These are phyloP conservation scores for Pyrenopolyporus hunteri DNA, from an alignment of 495 filamentous ascomycete species.

Conservation along the genomic window DNA sequence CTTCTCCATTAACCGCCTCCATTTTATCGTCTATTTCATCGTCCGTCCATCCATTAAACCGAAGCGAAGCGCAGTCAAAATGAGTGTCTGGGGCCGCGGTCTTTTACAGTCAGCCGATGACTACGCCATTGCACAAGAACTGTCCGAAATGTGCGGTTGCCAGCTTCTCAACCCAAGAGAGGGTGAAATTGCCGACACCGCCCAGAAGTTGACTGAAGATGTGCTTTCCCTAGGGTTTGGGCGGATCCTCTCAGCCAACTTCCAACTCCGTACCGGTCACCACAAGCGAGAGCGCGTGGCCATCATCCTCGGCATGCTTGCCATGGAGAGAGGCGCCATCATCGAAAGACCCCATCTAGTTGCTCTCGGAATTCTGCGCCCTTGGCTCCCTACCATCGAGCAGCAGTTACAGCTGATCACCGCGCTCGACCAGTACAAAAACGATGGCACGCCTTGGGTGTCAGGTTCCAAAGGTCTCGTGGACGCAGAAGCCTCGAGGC, in stretches of 20 bases:
- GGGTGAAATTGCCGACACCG: background rate
- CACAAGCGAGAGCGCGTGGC: slow-evolving; percentile 29
- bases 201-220: slow-evolving; percentile 19
- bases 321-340: slow-evolving; percentile 20
- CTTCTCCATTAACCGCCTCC: background rate
- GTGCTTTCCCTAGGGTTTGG: slow-evolving; percentile 22
- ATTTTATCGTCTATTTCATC: background rate
- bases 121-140: slow-evolving; percentile 19
- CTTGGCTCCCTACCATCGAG: slow-evolving; percentile 29
- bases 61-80: slow-evolving; percentile 3
- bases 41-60: background rate
- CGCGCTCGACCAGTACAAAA: slow-evolving; percentile 33
- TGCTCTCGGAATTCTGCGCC: slow-evolving; percentile 21
- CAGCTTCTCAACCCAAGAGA: background rate
- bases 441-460: slow-evolving; percentile 32
- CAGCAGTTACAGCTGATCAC: slow-evolving; percentile 33
- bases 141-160: slow-evolving; percentile 15
- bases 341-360: slow-evolving; percentile 16
- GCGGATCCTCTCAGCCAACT: slow-evolving; percentile 15
- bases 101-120: slow-evolving; percentile 34
- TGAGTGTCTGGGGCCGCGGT: slow-evolving; percentile 34
- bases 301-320: slow-evolving; percentile 28
- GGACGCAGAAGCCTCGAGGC: background rate
- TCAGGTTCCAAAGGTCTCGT: slow-evolving; percentile 16
- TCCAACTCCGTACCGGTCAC: slow-evolving; percentile 1